These are phyloP conservation scores for Clavispora carvajalis DNA, from an alignment of 805 yeast species.

Conservation along the genomic window DNA sequence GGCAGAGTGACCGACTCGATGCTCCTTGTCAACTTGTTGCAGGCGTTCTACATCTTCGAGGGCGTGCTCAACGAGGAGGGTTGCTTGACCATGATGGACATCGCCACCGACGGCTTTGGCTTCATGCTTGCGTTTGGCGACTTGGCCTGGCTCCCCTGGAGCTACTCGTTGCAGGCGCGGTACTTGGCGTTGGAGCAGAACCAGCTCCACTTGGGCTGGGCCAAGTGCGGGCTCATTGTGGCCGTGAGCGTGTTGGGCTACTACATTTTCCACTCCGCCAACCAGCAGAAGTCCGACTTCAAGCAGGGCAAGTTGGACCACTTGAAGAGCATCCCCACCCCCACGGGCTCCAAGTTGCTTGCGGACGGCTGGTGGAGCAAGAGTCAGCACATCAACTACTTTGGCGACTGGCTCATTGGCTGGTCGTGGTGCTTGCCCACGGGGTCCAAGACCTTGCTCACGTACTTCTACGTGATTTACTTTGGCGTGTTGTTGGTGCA, in stretches of 20 bases:
- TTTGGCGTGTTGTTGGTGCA: slow-evolving; percentile 80
- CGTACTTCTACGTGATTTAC: slow-evolving; percentile 82
- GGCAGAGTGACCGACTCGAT: slow-evolving; percentile 70
- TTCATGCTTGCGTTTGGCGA: slow-evolving; percentile 96
- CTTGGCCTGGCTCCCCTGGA: slow-evolving; percentile 85
- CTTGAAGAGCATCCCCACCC: slow-evolving; percentile 60
- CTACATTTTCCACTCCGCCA: slow-evolving; percentile 77
- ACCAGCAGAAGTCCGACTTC: slow-evolving; percentile 79
- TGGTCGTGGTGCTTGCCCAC: slow-evolving; percentile 91
- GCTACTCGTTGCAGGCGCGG: slow-evolving; percentile 82
- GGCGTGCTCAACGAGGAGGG: slow-evolving; percentile 93
- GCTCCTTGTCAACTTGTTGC: slow-evolving; percentile 60
- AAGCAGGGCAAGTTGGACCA: slow-evolving; percentile 70
- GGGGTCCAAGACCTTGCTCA: slow-evolving; percentile 71
- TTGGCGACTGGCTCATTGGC: slow-evolving; percentile 93
- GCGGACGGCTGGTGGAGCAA: slow-evolving; percentile 95
- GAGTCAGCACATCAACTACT: slow-evolving; percentile 89
- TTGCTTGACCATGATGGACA: slow-evolving; percentile 87
- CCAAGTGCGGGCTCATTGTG: slow-evolving; percentile 36
- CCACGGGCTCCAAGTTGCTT: slow-evolving; percentile 72
- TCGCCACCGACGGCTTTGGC: slow-evolving; percentile 95
- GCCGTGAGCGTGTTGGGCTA: slow-evolving; percentile 58
- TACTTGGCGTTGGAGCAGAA: slow-evolving; percentile 57
- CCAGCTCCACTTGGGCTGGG: slow-evolving; percentile 49
- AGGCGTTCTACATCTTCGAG: slow-evolving; percentile 80